Evolutionary conservation across 2,329 filamentous ascomycete species (phyloP).

Genomic region (Pseudocercospora crystallina): DNA sequence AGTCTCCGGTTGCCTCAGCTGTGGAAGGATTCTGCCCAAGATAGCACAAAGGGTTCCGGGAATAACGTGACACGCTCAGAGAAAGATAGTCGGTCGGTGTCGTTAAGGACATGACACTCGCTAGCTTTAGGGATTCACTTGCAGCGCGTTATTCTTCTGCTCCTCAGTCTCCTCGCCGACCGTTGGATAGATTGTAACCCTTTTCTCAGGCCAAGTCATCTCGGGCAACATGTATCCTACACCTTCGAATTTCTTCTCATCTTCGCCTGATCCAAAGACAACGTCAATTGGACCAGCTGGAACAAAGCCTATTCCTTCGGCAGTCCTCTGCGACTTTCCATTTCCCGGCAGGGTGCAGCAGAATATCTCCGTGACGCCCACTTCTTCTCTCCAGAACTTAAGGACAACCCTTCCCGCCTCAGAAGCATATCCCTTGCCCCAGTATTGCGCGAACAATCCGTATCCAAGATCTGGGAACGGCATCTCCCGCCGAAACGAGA

Average conservation of each 20-base stretch:
- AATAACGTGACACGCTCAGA: too few relatives aligned
- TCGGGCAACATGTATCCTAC: slow-evolving; percentile 5
- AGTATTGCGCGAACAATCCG: background rate
- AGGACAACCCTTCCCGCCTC: slow-evolving; percentile 7
- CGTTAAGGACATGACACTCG: too few relatives aligned
- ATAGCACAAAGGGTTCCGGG: too few relatives aligned
- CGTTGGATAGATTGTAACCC: background rate
- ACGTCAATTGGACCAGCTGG: slow-evolving; percentile 1
- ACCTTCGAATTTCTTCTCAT: background rate
- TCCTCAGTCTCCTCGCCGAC: slow-evolving; percentile 1
- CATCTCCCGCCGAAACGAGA: slow-evolving; percentile 10
- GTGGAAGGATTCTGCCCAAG: too few relatives aligned
- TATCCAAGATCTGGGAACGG: slow-evolving; percentile 15
- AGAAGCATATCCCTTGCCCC: slow-evolving; percentile 8
- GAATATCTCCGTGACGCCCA: slow-evolving; percentile 10
- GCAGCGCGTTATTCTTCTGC: slow-evolving; percentile 3
- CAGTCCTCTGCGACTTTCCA: background rate
- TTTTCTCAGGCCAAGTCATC: slow-evolving; percentile 6
- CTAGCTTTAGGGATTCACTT: background rate
- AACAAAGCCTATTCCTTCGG: slow-evolving; percentile 9
- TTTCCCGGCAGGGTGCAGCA: background rate
- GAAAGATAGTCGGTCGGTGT: too few relatives aligned
- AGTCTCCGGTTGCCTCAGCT: too few relatives aligned
- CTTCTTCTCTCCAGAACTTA: slow-evolving; percentile 6
- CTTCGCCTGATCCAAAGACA: background rate